Evolutionary conservation across 2,329 filamentous ascomycete genomes (phyloP).

Genomic region (Cephalotrichum gorgonifer): DNA sequence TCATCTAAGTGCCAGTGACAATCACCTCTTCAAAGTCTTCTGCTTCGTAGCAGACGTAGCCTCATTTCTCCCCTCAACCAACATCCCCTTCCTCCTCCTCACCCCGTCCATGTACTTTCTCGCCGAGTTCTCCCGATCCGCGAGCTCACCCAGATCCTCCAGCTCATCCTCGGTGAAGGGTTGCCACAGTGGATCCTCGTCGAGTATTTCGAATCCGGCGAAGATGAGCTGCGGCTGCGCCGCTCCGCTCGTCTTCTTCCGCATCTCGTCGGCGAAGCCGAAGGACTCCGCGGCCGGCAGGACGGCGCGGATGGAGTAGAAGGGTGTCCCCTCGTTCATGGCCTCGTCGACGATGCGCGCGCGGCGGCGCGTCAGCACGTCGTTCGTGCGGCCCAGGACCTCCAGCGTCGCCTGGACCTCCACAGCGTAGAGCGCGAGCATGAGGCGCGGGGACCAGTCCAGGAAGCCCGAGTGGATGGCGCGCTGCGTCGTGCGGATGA

Average conservation of each 20-base stretch:
- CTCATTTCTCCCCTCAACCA: slow-evolving; percentile 68
- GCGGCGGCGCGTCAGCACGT: slow-evolving; percentile 88
- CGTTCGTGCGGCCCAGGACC: slow-evolving; percentile 90
- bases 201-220: slow-evolving; percentile 81
- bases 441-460: slow-evolving; percentile 90
- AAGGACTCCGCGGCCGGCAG: slow-evolving; percentile 92
- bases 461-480: slow-evolving; percentile 79
- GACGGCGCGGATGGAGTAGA: slow-evolving; percentile 84
- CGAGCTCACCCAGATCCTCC: slow-evolving; percentile 89
- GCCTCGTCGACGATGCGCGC: slow-evolving; percentile 83
- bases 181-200: slow-evolving; percentile 97
- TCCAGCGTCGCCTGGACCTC: slow-evolving; percentile 96
- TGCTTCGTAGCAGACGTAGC: slow-evolving; percentile 90
- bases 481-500: slow-evolving; percentile 80
- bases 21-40: slow-evolving; percentile 56
- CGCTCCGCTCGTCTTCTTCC: slow-evolving; percentile 82
- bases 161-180: slow-evolving; percentile 93
- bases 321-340: slow-evolving; percentile 90
- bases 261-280: slow-evolving; percentile 92
- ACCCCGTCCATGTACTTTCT: slow-evolving; percentile 94
- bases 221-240: slow-evolving; percentile 92
- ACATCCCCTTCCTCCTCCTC: slow-evolving; percentile 72
- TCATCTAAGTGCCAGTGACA: neutral
- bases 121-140: slow-evolving; percentile 89
- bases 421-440: slow-evolving; percentile 95